Evolutionary conservation across 2,329 filamentous ascomycete genomes (phyloP).

Genomic region (Nemania sp.): DNA sequence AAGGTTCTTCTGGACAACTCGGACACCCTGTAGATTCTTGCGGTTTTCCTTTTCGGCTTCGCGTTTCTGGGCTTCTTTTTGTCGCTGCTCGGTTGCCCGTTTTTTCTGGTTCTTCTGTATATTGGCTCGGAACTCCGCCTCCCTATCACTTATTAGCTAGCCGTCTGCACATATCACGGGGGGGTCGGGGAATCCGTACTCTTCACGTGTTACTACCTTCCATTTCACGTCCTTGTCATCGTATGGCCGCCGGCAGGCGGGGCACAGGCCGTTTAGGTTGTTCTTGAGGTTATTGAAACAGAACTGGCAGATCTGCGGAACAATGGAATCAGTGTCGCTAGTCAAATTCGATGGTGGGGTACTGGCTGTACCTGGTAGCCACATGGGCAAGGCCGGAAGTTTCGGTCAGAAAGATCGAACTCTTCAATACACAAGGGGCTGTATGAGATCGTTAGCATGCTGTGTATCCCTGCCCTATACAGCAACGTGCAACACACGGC

Average conservation of each 20-base stretch:
- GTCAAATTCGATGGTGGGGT: slow-evolving; percentile 9
- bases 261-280: slow-evolving; percentile 95
- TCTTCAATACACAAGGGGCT: slow-evolving; percentile 99
- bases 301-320: slow-evolving; percentile 89
- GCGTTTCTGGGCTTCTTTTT: slow-evolving; percentile 94
- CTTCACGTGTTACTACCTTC: slow-evolving; percentile 92
- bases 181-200: slow-evolving; percentile 64
- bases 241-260: slow-evolving; percentile 94
- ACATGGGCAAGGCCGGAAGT: slow-evolving; percentile 95
- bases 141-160: slow-evolving; percentile 50
- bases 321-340: slow-evolving; percentile 19
- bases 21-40: slow-evolving; percentile 92
- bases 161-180: not conserved
- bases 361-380: slow-evolving; percentile 82
- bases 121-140: slow-evolving; percentile 74
- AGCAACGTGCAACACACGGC: slow-evolving; percentile 5
- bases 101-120: slow-evolving; percentile 92
- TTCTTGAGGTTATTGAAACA: slow-evolving; percentile 99
- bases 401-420: slow-evolving; percentile 95
- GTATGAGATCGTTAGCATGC: slow-evolving; percentile 35
- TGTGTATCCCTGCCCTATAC: slow-evolving; percentile 10
- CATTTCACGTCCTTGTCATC: slow-evolving; percentile 97
- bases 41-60: slow-evolving; percentile 95
- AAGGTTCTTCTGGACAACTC: slow-evolving; percentile 97
- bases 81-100: slow-evolving; percentile 76